These are phyloP conservation scores for Colletotrichum horii DNA, from an alignment of 2,329 filamentous ascomycete species.

Conservation along the genomic window DNA sequence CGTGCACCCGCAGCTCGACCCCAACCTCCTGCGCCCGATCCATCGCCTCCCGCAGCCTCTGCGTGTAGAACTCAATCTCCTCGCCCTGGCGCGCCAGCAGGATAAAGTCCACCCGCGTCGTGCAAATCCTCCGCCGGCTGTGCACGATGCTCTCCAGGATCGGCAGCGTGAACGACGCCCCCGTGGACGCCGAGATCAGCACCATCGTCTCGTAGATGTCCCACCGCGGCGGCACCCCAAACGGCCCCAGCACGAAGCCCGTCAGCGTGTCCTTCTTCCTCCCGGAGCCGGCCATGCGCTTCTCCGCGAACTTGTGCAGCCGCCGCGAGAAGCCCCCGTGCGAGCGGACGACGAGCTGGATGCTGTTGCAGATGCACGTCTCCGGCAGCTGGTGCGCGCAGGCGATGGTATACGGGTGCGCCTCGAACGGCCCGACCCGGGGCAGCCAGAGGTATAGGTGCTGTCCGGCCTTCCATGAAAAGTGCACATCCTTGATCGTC, in stretches of 20 bases:
- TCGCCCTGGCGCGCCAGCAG: slow-evolving; percentile 55
- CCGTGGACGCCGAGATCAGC: slow-evolving; percentile 66
- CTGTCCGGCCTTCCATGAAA: slow-evolving; percentile 64
- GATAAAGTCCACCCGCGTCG: slow-evolving; percentile 57
- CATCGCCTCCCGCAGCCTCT: slow-evolving; percentile 52
- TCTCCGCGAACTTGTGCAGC: slow-evolving; percentile 44
- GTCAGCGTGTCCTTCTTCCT: slow-evolving; percentile 36
- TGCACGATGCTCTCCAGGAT: slow-evolving; percentile 61
- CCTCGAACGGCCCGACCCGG: slow-evolving; percentile 56
- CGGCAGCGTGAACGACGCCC: slow-evolving; percentile 66
- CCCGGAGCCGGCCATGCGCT: not conserved
- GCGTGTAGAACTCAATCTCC: slow-evolving; percentile 61
- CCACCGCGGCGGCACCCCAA: slow-evolving; percentile 60
- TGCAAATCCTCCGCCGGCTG: slow-evolving; percentile 47
- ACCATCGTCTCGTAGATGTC: slow-evolving; percentile 64
- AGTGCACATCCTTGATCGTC: slow-evolving; percentile 64
- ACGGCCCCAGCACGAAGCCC: slow-evolving; percentile 61
- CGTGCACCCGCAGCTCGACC: slow-evolving; percentile 55
- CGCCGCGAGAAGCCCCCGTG: slow-evolving; percentile 63
- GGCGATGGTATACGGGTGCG: slow-evolving; percentile 68
- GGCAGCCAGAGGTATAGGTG: slow-evolving; percentile 68
- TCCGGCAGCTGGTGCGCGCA: slow-evolving; percentile 55
- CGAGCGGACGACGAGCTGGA: slow-evolving; percentile 62
- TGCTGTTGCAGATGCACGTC: slow-evolving; percentile 61
- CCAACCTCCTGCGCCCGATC: slow-evolving; percentile 46